Base-by-base conservation (phyloP, 495 filamentous ascomycete species). In the Aspergillus kassunensis region DNA sequence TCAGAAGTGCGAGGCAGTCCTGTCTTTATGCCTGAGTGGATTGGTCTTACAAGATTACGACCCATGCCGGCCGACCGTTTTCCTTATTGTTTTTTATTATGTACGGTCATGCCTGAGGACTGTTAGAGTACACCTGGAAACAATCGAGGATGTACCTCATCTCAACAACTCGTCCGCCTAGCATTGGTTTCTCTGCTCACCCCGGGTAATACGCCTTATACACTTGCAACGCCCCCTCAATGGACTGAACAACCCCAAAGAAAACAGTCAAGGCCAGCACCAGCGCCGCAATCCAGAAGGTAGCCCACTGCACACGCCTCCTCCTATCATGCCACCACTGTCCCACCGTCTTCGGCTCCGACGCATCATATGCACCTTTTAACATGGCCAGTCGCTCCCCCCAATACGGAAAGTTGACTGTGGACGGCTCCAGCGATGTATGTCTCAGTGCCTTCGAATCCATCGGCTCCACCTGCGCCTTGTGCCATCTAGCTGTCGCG, bases 311-410 rank as follows among this genome's bases (percentile, higher is more conserved):
- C 0, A 69, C 65, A 10, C 66, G 61, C 44, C 76, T 76, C 6
- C 80, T 58, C 46, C 76, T 54, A 57, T 82, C 78, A 30, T 65
- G 54, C 75, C 77, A 80, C 71, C 72, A 77, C 56, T 81, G 73
- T 2, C 48, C 54, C 0, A 81, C 40, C 3, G 51, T 76, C 9
- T 47, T 56, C 11, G 80, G 79, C 29, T 64, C 57, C 0, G 76
- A 55, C 27, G 81, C 66, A 55, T 83, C 80, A 46, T 74, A 81
- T 0, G 63, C 65, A 41, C 75, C 4, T 12, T 34, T 34, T 12
- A 34, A 12, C n/a, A 34, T 34, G 11, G 13, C 31, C 10, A 34
- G 13, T 7, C 31, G 31, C 3, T 34, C 31, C 3, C 10, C 3
- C 31, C 31, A 34, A 12, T 13, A 34, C 9, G 3, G n/a, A 15